Percentiles rank a stretch among this genome's conserved stretches.
Evolutionary conservation across 2,329 filamentous ascomycete genomes (phyloP).

Genomic region (Blastomyces gilchristii): DNA sequence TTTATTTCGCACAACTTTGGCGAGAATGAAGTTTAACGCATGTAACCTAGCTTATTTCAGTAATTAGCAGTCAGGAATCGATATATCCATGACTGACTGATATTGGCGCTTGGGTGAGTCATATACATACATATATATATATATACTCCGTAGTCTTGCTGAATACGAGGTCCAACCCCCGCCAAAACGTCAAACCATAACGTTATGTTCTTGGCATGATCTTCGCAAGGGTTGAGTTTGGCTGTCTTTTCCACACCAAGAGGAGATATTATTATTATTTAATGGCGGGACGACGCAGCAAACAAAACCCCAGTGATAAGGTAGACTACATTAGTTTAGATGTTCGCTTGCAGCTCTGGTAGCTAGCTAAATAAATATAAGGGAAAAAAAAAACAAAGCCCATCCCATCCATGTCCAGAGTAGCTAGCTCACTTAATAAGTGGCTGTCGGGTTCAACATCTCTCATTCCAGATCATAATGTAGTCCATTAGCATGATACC

Average conservation of each 20-base stretch:
- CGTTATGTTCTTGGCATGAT: slow-evolving; percentile 4
- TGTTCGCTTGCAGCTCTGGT: background rate
- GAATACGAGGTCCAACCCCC: background rate
- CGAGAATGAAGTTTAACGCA: background rate
- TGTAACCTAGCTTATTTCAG: background rate
- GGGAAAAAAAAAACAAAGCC: too few relatives aligned
- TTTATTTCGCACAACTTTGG: background rate
- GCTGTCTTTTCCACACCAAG: background rate
- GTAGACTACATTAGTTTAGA: too few relatives aligned
- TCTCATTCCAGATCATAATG: too few relatives aligned
- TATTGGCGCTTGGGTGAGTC: background rate
- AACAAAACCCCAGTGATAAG: background rate
- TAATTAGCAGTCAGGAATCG: background rate
- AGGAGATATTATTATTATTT: background rate
- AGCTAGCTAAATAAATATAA: background rate
- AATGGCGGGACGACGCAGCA: too few relatives aligned
- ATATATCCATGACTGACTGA: background rate
- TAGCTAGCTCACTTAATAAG: too few relatives aligned
- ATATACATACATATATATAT: background rate
- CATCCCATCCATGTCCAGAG: background rate
- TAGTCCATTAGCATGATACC: background rate
- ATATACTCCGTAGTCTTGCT: background rate
- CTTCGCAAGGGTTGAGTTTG: background rate
- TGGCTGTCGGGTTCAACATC: too few relatives aligned
- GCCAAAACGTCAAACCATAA: background rate